Base-by-base conservation (phyloP, 352 stramenopile species). In the Phytophthora sansomeana region DNA sequence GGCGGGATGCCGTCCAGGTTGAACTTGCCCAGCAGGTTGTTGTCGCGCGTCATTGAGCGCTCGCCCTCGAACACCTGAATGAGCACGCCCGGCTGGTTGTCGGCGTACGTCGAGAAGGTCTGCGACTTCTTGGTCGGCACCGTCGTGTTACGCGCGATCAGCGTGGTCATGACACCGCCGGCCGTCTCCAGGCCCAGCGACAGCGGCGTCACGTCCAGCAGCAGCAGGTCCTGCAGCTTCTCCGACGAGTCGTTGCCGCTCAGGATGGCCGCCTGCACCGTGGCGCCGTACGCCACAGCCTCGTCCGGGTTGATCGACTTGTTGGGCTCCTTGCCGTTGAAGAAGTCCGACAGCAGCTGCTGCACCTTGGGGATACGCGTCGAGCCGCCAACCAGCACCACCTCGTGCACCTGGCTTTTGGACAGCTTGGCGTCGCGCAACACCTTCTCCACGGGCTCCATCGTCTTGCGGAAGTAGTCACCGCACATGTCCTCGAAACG, bases 31-130 rank as follows among this genome's bases (percentile, higher is more conserved):
- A 98, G 80, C 35, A 94, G 71, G 63, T 95, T 85, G 71, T 98
- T 98, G 66, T 97, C 91, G 43, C 91, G 89, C 5, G 95, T 98
- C 92, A 98, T 98, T 28, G 89, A 79, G n/a, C 95, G 91, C 72
- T 99, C 96, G 43, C 95, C 96, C 72, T 98, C 89, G 65, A 92
- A 97, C 42, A 98, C 85, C 63, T 97, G 83, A 63, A 98, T 95
- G 24, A 90, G 60, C 71, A 98, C 85, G n/a, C n/a, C n/a, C n/a
- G n/a, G n/a, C n/a, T n/a, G n/a, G n/a, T n/a, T n/a, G n/a, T n/a
- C n/a, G n/a, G n/a, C n/a, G n/a, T n/a, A n/a, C n/a, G n/a, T n/a
- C n/a, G n/a, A n/a, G n/a, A n/a, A n/a, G n/a, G n/a, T n/a, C n/a
- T n/a, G n/a, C n/a, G n/a, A n/a, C n/a, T n/a, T n/a, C n/a, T n/a